A percentile compares a stretch with the other conserved stretches of the same genome.
These are phyloP conservation scores for Dendrocalamus latiflorus DNA, from an alignment of 202 grass and related monocot genomes.

Conservation along the genomic window DNA sequence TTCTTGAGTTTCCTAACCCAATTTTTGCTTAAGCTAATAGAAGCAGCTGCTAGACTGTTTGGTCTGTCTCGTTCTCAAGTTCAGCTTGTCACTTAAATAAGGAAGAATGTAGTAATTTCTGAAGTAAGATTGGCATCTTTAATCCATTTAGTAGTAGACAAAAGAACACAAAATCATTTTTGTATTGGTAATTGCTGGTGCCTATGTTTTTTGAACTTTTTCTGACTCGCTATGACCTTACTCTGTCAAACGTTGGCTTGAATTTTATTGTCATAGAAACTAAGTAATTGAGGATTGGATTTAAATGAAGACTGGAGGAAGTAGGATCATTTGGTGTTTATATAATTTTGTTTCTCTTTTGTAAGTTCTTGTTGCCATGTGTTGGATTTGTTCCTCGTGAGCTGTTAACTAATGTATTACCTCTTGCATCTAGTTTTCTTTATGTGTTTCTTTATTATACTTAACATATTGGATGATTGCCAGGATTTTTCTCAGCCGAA, in stretches of 20 bases:
- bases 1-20: background rate
- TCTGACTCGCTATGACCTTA: background rate
- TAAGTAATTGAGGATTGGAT: background rate
- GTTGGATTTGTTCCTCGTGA: background rate
- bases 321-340: background rate
- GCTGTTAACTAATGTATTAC: background rate
- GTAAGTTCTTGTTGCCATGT: background rate
- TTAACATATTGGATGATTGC: conserved; percentile 30
- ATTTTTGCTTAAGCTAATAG: background rate
- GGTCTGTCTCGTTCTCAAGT: background rate
- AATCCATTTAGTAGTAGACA: background rate
- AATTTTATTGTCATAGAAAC: background rate
- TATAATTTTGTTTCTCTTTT: background rate
- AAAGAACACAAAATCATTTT: background rate
- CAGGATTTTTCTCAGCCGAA: conserved; percentile 91
- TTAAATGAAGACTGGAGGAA: background rate
- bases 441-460: conserved; percentile 20
- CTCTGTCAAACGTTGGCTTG: background rate
- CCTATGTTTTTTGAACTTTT: background rate
- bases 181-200: background rate
- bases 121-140: background rate
- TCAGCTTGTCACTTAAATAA: background rate
- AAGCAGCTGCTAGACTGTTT: background rate
- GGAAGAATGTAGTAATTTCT: background rate
- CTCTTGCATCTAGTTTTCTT: conserved; percentile 10